Percentiles rank a stretch among this genome's conserved stretches.
Evolutionary conservation across 78 protist species (phyloP).

Genomic region (Dictyostelium capitatum): DNA sequence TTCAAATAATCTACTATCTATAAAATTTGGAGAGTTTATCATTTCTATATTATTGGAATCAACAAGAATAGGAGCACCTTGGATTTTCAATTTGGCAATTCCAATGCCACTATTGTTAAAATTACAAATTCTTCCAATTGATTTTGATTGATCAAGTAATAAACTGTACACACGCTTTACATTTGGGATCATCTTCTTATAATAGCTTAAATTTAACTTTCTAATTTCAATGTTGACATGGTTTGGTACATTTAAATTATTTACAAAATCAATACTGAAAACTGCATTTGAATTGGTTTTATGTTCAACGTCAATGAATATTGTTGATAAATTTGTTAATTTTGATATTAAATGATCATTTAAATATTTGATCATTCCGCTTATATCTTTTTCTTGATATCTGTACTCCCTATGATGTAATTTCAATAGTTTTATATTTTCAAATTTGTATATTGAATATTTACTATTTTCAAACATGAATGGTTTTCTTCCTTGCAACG

Average conservation of each 20-base stretch:
- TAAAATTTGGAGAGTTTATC: background rate
- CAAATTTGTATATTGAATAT: background rate
- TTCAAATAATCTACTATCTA: background rate
- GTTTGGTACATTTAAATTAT: background rate
- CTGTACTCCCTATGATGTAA: background rate
- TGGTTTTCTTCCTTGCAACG: background rate
- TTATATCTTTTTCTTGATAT: background rate
- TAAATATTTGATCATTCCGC: background rate
- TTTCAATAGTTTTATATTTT: background rate
- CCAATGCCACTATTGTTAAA: background rate
- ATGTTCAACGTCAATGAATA: background rate
- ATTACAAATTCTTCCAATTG: background rate
- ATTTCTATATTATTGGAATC: background rate
- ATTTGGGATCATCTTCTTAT: background rate
- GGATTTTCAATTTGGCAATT: no score
- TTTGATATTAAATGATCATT: background rate
- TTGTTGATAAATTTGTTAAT: background rate
- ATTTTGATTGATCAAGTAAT: background rate
- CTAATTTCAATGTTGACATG: background rate
- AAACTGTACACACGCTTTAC: background rate
- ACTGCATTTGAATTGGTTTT: background rate
- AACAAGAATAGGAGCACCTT: no score
- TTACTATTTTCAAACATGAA: background rate
- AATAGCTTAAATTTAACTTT: background rate
- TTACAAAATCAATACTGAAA: background rate